Conservation (phyloP, 2,329 filamentous ascomycete species). For the Colletotrichum sp. region DNA sequence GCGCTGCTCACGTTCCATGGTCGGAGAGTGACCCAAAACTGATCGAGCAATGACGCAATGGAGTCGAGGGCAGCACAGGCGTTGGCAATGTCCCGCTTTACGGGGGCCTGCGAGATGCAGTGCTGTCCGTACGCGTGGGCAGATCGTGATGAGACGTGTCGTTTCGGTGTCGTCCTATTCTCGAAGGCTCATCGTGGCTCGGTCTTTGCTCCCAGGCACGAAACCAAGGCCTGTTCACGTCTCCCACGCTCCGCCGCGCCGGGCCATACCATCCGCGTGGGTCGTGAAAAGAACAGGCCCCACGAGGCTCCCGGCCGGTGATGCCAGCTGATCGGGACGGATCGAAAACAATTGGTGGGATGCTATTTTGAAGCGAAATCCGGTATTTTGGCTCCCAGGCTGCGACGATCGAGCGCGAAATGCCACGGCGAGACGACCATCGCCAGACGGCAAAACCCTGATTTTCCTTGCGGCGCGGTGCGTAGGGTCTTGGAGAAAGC, state of each 20-base stretch:
- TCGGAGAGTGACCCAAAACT: background rate
- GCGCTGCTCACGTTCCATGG: background rate
- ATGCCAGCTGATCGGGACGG: constrained; percentile 8
- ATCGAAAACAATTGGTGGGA: constrained; percentile 2
- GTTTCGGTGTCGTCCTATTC: constrained; percentile 1
- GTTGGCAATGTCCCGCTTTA: background rate
- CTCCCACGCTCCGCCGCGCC: background rate
- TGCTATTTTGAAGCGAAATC: constrained; percentile 4
- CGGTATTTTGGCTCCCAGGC: background rate
- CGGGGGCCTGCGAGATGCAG: background rate
- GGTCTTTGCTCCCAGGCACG: background rate
- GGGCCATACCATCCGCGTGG: constrained; percentile 13
- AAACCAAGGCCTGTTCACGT: background rate
- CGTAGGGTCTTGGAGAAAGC: constrained; percentile 8
- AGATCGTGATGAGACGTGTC: constrained; percentile 1
- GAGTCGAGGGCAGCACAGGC: background rate
- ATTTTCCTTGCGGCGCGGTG: constrained; percentile 10
- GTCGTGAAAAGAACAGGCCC: background rate
- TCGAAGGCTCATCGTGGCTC: background rate
- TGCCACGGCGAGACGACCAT: background rate
- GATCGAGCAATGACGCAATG: constrained; percentile 2
- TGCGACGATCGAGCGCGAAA: background rate
- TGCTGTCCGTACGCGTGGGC: background rate
- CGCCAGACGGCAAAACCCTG: constrained; percentile 7
- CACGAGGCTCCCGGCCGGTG: constrained; percentile 2